These are phyloP conservation scores for Metschnikowia amazonensis DNA, from an alignment of 805 yeast genomes.

Conservation along the genomic window DNA sequence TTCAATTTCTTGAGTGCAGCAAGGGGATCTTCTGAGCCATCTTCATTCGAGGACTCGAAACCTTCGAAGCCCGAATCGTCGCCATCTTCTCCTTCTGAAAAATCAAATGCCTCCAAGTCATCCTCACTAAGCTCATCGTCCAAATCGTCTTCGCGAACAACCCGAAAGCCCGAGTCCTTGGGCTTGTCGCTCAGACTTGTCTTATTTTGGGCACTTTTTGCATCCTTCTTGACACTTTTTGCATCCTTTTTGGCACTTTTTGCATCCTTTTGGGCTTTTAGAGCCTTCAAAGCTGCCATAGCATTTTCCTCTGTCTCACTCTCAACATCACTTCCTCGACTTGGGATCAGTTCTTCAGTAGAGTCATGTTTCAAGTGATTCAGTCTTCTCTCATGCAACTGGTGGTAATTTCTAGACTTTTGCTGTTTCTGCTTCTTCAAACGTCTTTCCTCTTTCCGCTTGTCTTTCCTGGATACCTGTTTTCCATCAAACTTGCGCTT, in stretches of 20 bases:
- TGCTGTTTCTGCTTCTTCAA: conserved; percentile 29
- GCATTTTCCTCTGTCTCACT: conserved; percentile 21
- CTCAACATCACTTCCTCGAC: background rate
- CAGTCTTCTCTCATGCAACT: background rate
- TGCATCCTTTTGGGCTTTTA: conserved; percentile 14
- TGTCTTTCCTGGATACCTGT: conserved; percentile 29
- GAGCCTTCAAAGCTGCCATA: conserved; percentile 17
- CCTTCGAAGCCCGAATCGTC: conserved; percentile 6
- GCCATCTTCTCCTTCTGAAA: background rate
- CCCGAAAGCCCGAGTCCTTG: conserved; percentile 3
- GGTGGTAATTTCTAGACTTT: background rate
- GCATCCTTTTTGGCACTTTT: conserved; percentile 1
- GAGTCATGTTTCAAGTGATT: too few relatives aligned
- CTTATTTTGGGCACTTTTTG: too few relatives aligned
- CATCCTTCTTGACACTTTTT: background rate
- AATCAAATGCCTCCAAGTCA: background rate
- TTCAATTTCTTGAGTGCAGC: conserved; percentile 21
- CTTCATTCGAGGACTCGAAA: conserved; percentile 28
- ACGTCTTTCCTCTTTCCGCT: conserved; percentile 32
- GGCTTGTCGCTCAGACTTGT: too few relatives aligned
- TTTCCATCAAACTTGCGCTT: conserved; percentile 24
- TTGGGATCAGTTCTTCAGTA: background rate
- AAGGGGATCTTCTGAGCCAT: conserved; percentile 21
- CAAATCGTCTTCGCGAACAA: conserved; percentile 18
- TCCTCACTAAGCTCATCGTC: conserved; percentile 21